Base-by-base conservation (phyloP, 768 basidiomycete genomes). In the Fistulinella prunicolor region DNA sequence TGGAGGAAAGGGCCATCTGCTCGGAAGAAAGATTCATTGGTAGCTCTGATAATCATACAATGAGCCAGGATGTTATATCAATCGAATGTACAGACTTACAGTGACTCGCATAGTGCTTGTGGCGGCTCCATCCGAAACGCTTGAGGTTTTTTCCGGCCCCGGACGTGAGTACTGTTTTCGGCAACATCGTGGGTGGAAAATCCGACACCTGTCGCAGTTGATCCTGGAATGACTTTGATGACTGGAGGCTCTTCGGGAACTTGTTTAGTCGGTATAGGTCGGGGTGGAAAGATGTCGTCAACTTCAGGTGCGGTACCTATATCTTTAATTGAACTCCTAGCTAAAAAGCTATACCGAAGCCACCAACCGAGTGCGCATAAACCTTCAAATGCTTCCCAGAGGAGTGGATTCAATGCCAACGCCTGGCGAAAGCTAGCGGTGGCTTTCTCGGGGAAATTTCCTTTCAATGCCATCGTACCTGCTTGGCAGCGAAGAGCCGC, bases 321-420 rank as follows among this genome's bases (percentile, higher is more conserved):
- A 52, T 24, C 47, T 42, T 46, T 35, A 44, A 49, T 40, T 60
- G 49, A 58, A 53, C 49, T 50, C 47, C 42, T 6, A 19, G 28
- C 23, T 21, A 39, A 23, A 52, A 32, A 46, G 48, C 29, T 51
- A 43, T n/a, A 34, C n/a, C 20, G 39, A 50, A 45, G 30, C 42
- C 47, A 51, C 74, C 43, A 58, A 87, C 94, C 93, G 38, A 90
- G 69, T 24, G 77, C 69, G 64, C 93, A 95, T 28, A 96, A 66
- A 0, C 89, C 92, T 61, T 93, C 89, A 59, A 93, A 88, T 5
- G 93, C 93, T 65, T 96, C 93, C 92, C 92, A 95, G 45, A 94
- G 69, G 63, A 89, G 79, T 26, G 90, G 89, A 61, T 91, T 85
- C 39, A 83, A 63, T 13, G 73, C 64, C 51, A 96, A 73, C 22